Base-by-base conservation (phyloP, 805 yeast genomes). In the Candida gorgasii region DNA sequence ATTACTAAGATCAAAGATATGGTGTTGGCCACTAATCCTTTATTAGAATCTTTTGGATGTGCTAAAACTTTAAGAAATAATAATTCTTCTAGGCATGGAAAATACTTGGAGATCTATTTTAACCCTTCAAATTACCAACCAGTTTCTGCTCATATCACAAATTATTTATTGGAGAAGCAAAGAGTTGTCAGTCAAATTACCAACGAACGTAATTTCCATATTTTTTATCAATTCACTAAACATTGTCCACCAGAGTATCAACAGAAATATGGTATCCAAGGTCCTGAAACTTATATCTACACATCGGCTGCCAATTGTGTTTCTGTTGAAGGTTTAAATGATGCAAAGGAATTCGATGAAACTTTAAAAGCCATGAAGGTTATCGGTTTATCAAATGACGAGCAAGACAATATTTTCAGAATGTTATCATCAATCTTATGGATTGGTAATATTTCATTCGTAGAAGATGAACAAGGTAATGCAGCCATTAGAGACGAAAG, bases 1-100 rank as follows among this genome's bases (percentile, higher is more conserved):
- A 92, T 93, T 55, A 81, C 86, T 48, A 82, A 81, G 57, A 90
- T 92, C 65, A 93, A 90, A 63, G 97, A 93, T 58, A 93, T 93
- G 95, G 98, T 93, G 8, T 73, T 93, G 50, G 99, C 99, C 13
- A 93, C 99, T 2, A 93, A 93, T 61, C 97, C 97, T 5, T 71
- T 89, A 44, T 74, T 89, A 54, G 97, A 89, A 63, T 82, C 95
- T 0, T 88, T 89, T 62, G 97, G 97, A 14, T 89, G 96, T 75
- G 96, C 97, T 18, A 89, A 89, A 62, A 89, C 97, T 0, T 72
- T 89, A 52, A 76, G 96, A 58, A 89, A 89, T 61, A 85, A 89
- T 67, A 89, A 89, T 64, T 85, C 93, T 16, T 87, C 96, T 8
- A 78, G 97, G 57, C 96, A 89, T 65, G 97, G 97, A 36, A 89